Evolutionary conservation across 495 filamentous ascomycete species (phyloP), one percentile per base, ranked within the genome.

Genomic region (Aspergillus sclerotioniger): DNA sequence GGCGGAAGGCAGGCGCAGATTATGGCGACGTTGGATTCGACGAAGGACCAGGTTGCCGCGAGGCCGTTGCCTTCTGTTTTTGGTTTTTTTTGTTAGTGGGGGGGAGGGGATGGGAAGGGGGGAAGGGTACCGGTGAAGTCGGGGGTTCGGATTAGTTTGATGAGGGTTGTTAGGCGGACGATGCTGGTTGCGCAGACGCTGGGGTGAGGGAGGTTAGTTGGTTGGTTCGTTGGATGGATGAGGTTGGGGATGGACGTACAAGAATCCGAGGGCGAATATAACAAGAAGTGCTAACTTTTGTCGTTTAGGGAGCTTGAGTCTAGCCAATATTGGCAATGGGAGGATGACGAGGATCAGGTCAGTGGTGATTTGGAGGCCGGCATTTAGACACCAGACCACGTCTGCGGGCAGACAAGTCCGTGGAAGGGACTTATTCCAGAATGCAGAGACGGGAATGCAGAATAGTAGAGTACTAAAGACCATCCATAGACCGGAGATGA

Each of bases 1-100:
- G 86, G 88, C 8, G 90, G 90, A 13, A 96, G 84, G 63, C 90
- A 93, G 48, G 87, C 89, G 62, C 90, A 92, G 58, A 92, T 85
- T 57, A 96, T 92, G 44, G 90, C 84, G 10, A 81, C 75, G 66
- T 92, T 90, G 65, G 89, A 85, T 73, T 96, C 92, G 49, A 96
- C 81, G 29, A 84, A 86, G 25, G 89, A 92, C 91, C 91, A 97
- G 58, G 74, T 76, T 0, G 80, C 82, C 5, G 77, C 74, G 31
- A 74, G 61, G 51, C 79, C 72, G 64, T 82, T 82, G 46, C 73
- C 70, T 64, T 69, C 70, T 63, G 19, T 10, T 45, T 43, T 16
- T 51, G 25, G 25, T 44, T 8, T 15, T 46, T 45, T 25, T 5
- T 10, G 16, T 58, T 56, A 59, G 58, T 48, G 44, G n/a, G 9